Evolutionary conservation across 805 yeast species (phyloP).

Genomic region (Yamadazyma laniorum): DNA sequence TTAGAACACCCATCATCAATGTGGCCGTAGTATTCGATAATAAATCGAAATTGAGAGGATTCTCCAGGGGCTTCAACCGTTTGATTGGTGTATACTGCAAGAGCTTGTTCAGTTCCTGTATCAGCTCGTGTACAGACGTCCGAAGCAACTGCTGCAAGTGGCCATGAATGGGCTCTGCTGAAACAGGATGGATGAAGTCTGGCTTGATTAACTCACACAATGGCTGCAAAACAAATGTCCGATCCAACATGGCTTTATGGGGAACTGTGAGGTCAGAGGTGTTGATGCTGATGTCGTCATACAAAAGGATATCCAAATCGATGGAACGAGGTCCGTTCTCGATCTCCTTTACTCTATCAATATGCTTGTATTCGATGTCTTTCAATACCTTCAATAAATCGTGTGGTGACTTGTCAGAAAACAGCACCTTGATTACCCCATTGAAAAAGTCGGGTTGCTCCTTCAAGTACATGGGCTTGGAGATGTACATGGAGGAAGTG

Average conservation of each 20-base stretch:
- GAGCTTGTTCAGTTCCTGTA: constrained; percentile 53
- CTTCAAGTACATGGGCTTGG: constrained; percentile 87
- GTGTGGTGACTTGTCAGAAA: constrained; percentile 56
- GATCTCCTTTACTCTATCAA: constrained; percentile 70
- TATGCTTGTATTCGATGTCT: constrained; percentile 69
- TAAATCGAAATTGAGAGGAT: constrained; percentile 43
- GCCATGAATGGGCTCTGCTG: constrained; percentile 73
- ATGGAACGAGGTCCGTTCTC: constrained; percentile 92
- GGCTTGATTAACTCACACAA: constrained; percentile 77
- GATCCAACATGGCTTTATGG: constrained; percentile 82
- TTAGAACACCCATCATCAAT: constrained; percentile 80
- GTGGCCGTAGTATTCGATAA: constrained; percentile 49
- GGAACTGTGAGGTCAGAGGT: constrained; percentile 68
- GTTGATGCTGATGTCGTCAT: constrained; percentile 58
- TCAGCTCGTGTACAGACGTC: constrained; percentile 31
- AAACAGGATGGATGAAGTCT: constrained; percentile 71
- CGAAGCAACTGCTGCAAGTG: constrained; percentile 56
- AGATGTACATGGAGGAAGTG: constrained; percentile 78
- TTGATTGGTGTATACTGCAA: constrained; percentile 51
- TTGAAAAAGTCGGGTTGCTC: constrained; percentile 83
- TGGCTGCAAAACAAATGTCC: constrained; percentile 89
- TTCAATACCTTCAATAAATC: constrained; percentile 63
- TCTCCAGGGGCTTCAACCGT: constrained; percentile 9
- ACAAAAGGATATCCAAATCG: constrained; percentile 83
- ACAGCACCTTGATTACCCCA: constrained; percentile 72